Evolutionary conservation across 139 green algal genomes (phyloP).

Genomic region (Chlorella ohadii): DNA sequence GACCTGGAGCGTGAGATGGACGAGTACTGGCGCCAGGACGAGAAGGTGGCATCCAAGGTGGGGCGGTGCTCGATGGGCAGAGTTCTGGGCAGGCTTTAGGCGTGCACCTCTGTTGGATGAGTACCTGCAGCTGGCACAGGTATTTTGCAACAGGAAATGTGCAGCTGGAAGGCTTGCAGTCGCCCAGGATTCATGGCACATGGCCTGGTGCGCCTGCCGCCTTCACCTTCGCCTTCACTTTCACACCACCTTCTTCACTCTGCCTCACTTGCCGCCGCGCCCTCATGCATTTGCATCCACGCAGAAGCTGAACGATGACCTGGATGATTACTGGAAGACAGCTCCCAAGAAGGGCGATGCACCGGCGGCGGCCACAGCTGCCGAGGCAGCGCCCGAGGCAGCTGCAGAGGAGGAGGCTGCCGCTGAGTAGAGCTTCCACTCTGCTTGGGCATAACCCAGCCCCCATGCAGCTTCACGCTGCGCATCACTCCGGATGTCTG

Average conservation of each 20-base stretch:
- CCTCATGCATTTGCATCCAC: not conserved
- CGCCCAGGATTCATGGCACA: not conserved
- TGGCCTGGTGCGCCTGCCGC: not conserved
- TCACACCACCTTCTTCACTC: not conserved
- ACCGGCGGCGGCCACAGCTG: not conserved
- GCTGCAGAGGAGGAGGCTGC: constrained; percentile 5
- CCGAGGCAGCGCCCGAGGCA: not conserved
- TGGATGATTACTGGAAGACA: constrained; percentile 49
- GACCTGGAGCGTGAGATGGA: constrained; percentile 57
- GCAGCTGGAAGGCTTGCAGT: too few species aligned
- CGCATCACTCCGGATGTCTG: too few species aligned
- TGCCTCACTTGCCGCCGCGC: not conserved
- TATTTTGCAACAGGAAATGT: too few species aligned
- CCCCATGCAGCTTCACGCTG: too few species aligned
- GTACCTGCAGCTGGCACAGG: not conserved
- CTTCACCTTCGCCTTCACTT: not conserved
- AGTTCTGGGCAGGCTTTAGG: not conserved
- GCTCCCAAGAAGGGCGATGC: constrained; percentile 13
- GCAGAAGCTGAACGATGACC: constrained; percentile 44
- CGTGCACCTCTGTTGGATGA: too few species aligned
- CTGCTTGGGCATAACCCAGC: too few species aligned
- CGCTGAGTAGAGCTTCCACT: not conserved
- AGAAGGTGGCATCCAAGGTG: constrained; percentile 31
- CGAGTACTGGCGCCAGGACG: constrained; percentile 43
- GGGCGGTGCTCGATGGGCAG: not conserved